Conservation (phyloP, 176 grass and related monocot genomes). For the Melocanna baccifera region DNA sequence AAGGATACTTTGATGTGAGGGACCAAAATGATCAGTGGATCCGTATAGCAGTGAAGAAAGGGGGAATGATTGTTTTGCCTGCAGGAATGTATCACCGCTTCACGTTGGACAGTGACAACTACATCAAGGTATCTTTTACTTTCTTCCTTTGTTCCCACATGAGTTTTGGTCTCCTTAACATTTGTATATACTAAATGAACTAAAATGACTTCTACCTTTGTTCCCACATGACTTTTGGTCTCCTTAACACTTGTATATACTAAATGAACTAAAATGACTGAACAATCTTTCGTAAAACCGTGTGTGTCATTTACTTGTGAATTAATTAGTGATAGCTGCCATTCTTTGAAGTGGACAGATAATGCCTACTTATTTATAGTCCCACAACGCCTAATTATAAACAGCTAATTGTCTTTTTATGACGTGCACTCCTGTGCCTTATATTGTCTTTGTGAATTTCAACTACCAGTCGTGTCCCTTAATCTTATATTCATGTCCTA, state of each 20-base stretch:
- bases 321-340: background rate
- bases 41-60: conserved; percentile 78
- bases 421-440: background rate
- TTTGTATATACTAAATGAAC: background rate
- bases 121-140: conserved; percentile 73
- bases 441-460: background rate
- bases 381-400: background rate
- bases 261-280: conserved; percentile 11
- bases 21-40: conserved; percentile 83
- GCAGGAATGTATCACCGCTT: conserved; percentile 98
- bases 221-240: conserved; percentile 3
- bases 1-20: conserved; percentile 93
- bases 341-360: background rate
- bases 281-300: background rate
- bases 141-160: background rate
- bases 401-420: background rate
- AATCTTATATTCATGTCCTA: background rate
- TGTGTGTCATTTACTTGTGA: background rate
- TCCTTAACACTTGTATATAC: background rate
- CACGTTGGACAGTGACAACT: conserved; percentile 73
- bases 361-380: background rate
- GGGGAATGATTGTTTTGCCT: conserved; percentile 94
- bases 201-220: background rate
- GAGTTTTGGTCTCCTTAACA: conserved; percentile 3
- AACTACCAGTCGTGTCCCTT: background rate